phyloP scores from a whole-genome alignment of 768 basidiomycete genomes.

The Chalciporus chontae region DNA sequence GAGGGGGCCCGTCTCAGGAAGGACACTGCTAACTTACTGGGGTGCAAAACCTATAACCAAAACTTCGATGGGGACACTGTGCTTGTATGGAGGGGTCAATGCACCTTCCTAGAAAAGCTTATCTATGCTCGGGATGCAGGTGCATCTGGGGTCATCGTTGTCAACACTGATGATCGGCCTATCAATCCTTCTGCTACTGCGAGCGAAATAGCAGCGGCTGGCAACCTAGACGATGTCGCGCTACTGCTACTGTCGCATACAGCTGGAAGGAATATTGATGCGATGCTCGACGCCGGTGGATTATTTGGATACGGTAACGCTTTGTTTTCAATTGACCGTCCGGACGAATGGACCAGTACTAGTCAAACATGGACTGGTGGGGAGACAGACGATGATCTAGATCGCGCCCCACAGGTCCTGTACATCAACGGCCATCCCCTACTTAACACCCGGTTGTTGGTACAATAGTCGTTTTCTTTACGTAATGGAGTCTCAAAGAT shows the following conservation, averaged over 20 bases:
- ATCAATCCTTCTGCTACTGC: slow-evolving; percentile 65
- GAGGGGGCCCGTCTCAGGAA: slow-evolving; percentile 55
- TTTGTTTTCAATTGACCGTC: slow-evolving; percentile 45
- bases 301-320: slow-evolving; percentile 45
- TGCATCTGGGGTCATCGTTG: slow-evolving; percentile 75
- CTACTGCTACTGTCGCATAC: slow-evolving; percentile 54
- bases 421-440: slow-evolving; percentile 77
- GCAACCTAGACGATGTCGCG: slow-evolving; percentile 54
- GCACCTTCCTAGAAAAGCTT: slow-evolving; percentile 88
- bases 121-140: slow-evolving; percentile 61
- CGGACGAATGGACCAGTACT: slow-evolving; percentile 29
- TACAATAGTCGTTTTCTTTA: no score
- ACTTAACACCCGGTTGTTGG: slow-evolving; percentile 68
- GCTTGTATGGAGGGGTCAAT: slow-evolving; percentile 72
- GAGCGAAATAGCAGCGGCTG: slow-evolving; percentile 55
- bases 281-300: slow-evolving; percentile 54
- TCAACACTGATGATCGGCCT: slow-evolving; percentile 55
- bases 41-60: slow-evolving; percentile 55
- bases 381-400: slow-evolving; percentile 21
- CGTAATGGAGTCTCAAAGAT: no score
- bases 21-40: slow-evolving; percentile 50
- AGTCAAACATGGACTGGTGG: slow-evolving; percentile 15
- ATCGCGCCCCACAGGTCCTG: slow-evolving; percentile 47
- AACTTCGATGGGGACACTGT: slow-evolving; percentile 50
- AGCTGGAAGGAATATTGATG: slow-evolving; percentile 50